Base-by-base conservation (phyloP, 768 basidiomycete genomes). In the Pleurotus djamor region DNA sequence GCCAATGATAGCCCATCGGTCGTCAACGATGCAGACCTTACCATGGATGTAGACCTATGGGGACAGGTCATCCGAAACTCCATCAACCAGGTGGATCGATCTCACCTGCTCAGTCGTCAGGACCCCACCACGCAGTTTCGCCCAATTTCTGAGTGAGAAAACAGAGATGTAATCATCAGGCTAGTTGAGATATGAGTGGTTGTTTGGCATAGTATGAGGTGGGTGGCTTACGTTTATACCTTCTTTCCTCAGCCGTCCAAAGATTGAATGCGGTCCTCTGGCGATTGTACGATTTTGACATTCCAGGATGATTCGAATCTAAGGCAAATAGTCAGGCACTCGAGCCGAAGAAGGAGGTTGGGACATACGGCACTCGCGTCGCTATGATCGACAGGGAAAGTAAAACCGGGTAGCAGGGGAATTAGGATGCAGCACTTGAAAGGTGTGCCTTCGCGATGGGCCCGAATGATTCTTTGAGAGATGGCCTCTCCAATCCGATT, bases 371-470 rank as follows among this genome's bases (percentile, higher is more conserved):
- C 90, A 68, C 90, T 92, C 5, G 95, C 97, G 68, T 97, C 95
- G 51, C 87, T 85, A 64, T 96, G 90, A 69, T 98, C 97, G 44
- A 99, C 84, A 1, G 96, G 88, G 72, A 88, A 95, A 3, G 92
- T 84, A 74, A 98, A 99, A 0, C 97, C 97, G 8, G 97, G 97
- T 14, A 96, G 74, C 3, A 96, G 76, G 2, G 97, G 97, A 57
- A 98, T 89, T 57, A 99, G 73, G 63, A 99, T 89, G 67, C 94
- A 94, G 56, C 94, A 96, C 67, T 87, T 91, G 96, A 96, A 98
- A 4, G 85, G 85, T 1, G 84, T 91, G 4, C 83, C 75, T 64
- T 94, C 91, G 35, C 76, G 81, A 67, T 96, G 88, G 2, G 97
- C 97, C 6, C 88, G 85, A 57, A 96, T 87, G 64, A 97, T 96